Evolutionary conservation across 768 basidiomycete species (phyloP).

Genomic region (Saitozyma sp.): DNA sequence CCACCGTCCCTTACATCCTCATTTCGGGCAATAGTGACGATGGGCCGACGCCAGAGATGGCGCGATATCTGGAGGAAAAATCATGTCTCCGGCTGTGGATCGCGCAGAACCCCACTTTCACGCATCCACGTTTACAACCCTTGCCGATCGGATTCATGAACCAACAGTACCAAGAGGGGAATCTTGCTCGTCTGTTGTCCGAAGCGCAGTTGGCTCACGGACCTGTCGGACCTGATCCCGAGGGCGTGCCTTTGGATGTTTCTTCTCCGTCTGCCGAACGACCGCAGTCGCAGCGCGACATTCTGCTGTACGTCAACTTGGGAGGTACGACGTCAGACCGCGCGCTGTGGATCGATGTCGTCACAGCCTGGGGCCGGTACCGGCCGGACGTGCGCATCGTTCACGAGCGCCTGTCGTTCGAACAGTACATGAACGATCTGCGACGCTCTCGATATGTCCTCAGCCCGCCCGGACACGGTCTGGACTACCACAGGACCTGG

Average conservation of each 20-base stretch:
- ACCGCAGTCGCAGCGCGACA: not conserved
- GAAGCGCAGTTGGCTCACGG: not conserved
- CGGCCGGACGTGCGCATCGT: not conserved
- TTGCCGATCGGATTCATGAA: conserved; percentile 2
- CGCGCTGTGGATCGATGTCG: not conserved
- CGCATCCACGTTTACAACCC: not conserved
- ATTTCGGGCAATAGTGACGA: not conserved
- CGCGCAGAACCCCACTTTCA: conserved; percentile 2
- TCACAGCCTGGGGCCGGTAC: not conserved
- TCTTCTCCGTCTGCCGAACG: not conserved
- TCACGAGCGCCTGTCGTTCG: not conserved
- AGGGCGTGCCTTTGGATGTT: not conserved
- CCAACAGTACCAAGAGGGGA: not conserved
- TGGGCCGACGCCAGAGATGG: not conserved
- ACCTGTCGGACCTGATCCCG: not conserved
- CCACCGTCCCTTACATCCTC: conserved; percentile 4
- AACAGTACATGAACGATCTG: not conserved
- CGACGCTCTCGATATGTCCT: not conserved
- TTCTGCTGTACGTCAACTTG: conserved; percentile 2
- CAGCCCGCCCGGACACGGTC: not conserved
- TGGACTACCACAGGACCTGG: conserved; percentile 1
- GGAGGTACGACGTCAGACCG: not conserved
- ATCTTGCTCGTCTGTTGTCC: not conserved
- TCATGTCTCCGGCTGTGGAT: not conserved
- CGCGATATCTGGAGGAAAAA: not conserved